phyloP scores from a whole-genome alignment of 2,329 filamentous ascomycete genomes.

The Colletotrichum costaricense region DNA sequence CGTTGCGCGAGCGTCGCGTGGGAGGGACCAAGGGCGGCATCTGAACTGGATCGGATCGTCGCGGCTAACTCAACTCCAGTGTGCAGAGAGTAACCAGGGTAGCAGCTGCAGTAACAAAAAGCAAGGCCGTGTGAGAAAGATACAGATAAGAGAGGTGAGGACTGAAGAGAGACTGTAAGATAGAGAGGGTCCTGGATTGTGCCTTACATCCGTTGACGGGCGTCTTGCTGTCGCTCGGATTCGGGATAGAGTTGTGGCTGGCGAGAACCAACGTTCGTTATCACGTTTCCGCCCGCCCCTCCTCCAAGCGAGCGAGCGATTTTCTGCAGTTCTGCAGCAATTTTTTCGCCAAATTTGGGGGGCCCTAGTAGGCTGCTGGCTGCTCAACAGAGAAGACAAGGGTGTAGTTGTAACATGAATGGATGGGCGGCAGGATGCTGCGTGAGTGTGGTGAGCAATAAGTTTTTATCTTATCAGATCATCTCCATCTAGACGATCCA shows the following conservation, averaged over 20 bases:
- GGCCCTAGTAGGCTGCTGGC: neutral
- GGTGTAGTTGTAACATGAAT: constrained; percentile 1
- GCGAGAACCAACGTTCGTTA: neutral
- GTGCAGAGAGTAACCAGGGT: neutral
- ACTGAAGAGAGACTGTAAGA: neutral
- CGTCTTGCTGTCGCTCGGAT: neutral
- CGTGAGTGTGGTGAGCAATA: neutral
- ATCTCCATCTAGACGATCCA: constrained; percentile 1
- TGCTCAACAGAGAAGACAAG: constrained; percentile 1
- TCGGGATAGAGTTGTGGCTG: neutral
- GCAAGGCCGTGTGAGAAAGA: neutral
- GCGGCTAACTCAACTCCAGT: neutral
- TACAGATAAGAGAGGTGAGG: neutral
- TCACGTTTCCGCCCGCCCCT: neutral
- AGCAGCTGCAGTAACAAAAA: neutral
- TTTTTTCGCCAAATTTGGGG: neutral
- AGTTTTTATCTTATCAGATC: constrained; percentile 32
- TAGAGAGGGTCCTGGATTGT: neutral
- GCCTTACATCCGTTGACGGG: neutral
- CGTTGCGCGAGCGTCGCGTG: constrained; percentile 42
- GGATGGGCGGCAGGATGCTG: neutral
- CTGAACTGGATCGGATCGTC: neutral
- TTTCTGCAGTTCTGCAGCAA: neutral
- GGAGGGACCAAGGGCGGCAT: constrained; percentile 24
- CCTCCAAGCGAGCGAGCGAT: neutral